phyloP scores from a whole-genome alignment of 495 filamentous ascomycete species.

The Tuber aestivum region DNA sequence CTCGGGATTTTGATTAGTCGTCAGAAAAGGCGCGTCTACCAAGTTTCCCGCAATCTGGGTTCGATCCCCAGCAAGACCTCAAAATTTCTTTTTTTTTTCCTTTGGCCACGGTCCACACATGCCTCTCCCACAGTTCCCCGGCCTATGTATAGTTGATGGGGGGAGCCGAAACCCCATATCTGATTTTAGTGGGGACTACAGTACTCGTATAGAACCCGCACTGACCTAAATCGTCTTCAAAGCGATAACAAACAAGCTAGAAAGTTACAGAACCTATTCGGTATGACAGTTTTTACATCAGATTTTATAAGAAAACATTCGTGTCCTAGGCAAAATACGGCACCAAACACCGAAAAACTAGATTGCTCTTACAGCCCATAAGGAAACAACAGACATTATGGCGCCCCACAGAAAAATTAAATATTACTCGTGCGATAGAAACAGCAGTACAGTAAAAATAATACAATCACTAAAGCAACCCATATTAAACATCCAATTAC shows the following conservation, averaged over 20 bases:
- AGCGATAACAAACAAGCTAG: no score
- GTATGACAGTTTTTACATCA: no score
- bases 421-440: neutral
- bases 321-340: neutral
- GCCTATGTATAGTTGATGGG: neutral
- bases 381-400: neutral
- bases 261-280: neutral
- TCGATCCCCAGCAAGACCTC: conserved; percentile 5
- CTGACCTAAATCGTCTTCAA: neutral
- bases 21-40: neutral
- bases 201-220: neutral
- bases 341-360: neutral
- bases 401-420: neutral
- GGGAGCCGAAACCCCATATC: neutral
- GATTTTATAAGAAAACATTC: neutral
- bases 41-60: conserved; percentile 4
- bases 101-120: neutral
- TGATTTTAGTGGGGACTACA: neutral
- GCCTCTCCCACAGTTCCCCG: neutral
- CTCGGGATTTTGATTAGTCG: conserved; percentile 19
- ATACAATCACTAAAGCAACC: neutral
- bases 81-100: neutral
- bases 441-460: neutral
- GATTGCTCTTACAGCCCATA: neutral
- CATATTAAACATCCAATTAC: neutral